A percentile compares a stretch with the other conserved stretches of the same genome.
These are phyloP conservation scores for Metschnikowia lochheadii DNA, from an alignment of 805 yeast species.

Conservation along the genomic window DNA sequence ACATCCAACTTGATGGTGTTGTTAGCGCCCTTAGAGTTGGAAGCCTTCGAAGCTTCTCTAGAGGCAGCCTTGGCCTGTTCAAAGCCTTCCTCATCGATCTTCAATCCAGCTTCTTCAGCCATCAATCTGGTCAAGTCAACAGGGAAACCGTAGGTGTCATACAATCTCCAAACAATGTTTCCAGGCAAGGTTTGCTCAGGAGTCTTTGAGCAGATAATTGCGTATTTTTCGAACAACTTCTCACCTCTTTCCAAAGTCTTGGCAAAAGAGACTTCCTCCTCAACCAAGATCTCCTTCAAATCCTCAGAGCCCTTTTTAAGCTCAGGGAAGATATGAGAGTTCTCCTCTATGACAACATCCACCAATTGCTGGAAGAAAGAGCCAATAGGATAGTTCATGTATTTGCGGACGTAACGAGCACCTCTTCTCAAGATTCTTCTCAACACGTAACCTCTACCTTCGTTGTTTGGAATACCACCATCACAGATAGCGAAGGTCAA, in stretches of 20 bases:
- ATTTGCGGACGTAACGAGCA: constrained; percentile 93
- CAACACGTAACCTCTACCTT: constrained; percentile 97
- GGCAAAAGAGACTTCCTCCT: constrained; percentile 93
- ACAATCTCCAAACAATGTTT: constrained; percentile 95
- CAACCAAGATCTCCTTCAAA: constrained; percentile 86
- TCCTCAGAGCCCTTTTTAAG: constrained; percentile 64
- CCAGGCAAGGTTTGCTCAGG: constrained; percentile 80
- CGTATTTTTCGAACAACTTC: constrained; percentile 90
- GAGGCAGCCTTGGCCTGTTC: constrained; percentile 87
- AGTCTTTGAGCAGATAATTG: constrained; percentile 71
- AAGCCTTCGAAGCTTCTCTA: constrained; percentile 92
- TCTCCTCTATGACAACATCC: constrained; percentile 88
- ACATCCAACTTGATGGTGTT: constrained; percentile 80
- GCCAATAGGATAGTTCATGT: constrained; percentile 94
- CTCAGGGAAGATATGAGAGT: constrained; percentile 88
- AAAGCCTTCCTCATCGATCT: constrained; percentile 87
- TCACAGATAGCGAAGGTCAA: constrained; percentile 93
- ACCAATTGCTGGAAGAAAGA: constrained; percentile 87
- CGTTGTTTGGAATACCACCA: constrained; percentile 99
- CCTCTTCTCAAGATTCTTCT: constrained; percentile 98
- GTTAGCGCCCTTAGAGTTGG: constrained; percentile 56
- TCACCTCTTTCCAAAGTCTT: constrained; percentile 98
- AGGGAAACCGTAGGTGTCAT: constrained; percentile 98
- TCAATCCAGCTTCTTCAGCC: constrained; percentile 97
- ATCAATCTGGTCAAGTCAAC: constrained; percentile 94